Evolutionary conservation across 176 grass and related monocot species (phyloP), one percentile per base, ranked within the genome.

Genomic region (Pontederia paniculata): DNA sequence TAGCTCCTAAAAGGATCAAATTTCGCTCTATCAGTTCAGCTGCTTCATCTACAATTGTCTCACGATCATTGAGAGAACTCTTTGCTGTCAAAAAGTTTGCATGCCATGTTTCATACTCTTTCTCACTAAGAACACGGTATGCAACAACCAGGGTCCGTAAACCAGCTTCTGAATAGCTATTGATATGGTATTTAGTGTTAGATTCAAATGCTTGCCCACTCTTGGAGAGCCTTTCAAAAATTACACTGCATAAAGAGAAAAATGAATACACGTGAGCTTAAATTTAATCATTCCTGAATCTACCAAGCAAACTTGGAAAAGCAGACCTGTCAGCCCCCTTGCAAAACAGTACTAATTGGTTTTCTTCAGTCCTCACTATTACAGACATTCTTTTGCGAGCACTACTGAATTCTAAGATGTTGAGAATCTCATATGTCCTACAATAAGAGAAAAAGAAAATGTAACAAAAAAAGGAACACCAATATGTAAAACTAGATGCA

Each of bases 251-350:
- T 43, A 76, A 37, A n/a, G 66, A 63, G 43, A 47, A 63, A 63
- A 56, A 15, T 2, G 10, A 2, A 56, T 1, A 48, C 42, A 17
- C 23, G 12, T 46, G 20, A 46, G 19, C 5, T 9, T 23, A 47
- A n/a, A 12, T 12, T 10, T 37, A 37, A 37, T 37, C 28, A 2
- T 37, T 37, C 28, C 20, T 48, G 22, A 18, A 48, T 15, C 60
- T 48, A 12, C 14, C 18, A 13, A 48, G 58, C 58, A 63, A 12
- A 47, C 4, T 62, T 62, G 46, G 47, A n/a, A 8, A 48, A 13
- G 22, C 67, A 51, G 69, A 96, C 91, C 86, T 89, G 77, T 96
- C 91, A n/a, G 91, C 91, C 0, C 91, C 91, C 77, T 96, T 96
- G 70, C 77, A 80, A 14, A 89, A 77, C 23, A 96, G 68, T 58